These are phyloP conservation scores for Candida pseudoviswanathii DNA, from an alignment of 1,139 yeast genomes.

Conservation along the genomic window DNA sequence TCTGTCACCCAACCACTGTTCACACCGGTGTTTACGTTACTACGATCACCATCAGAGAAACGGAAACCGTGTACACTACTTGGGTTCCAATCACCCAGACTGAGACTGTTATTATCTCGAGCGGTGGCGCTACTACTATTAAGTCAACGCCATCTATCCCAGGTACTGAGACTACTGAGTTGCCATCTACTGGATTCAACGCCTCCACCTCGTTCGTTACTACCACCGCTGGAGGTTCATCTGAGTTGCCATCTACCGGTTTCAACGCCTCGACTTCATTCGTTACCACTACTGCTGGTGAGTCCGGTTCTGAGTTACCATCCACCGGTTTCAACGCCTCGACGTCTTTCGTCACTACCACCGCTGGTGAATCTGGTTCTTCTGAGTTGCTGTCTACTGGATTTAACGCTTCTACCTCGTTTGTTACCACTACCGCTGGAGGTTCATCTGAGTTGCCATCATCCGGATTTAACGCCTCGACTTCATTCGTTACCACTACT, in stretches of 20 bases:
- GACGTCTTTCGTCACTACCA: too few relatives aligned
- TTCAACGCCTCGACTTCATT: neutral
- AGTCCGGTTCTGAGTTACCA: neutral
- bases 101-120: neutral
- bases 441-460: neutral
- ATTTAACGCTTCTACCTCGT: neutral
- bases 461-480: neutral
- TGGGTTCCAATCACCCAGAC: slow-evolving; percentile 22
- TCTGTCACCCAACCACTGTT: slow-evolving; percentile 30
- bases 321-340: neutral
- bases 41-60: slow-evolving; percentile 31
- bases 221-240: neutral
- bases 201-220: neutral
- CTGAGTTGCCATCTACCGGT: neutral
- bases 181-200: neutral
- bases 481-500: neutral
- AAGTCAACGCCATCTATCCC: slow-evolving; percentile 3
- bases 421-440: neutral
- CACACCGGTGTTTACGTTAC: slow-evolving; percentile 30
- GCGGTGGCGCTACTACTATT: slow-evolving; percentile 1
- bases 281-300: neutral
- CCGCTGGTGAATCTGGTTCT: too few relatives aligned
- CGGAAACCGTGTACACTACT: slow-evolving; percentile 19
- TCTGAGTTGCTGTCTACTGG: neutral
- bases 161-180: neutral